A percentile compares a stretch with the other conserved stretches of the same genome.
These are phyloP conservation scores for Eucalyptus curtisii DNA, from an alignment of 345 rosid genomes.

Conservation along the genomic window DNA sequence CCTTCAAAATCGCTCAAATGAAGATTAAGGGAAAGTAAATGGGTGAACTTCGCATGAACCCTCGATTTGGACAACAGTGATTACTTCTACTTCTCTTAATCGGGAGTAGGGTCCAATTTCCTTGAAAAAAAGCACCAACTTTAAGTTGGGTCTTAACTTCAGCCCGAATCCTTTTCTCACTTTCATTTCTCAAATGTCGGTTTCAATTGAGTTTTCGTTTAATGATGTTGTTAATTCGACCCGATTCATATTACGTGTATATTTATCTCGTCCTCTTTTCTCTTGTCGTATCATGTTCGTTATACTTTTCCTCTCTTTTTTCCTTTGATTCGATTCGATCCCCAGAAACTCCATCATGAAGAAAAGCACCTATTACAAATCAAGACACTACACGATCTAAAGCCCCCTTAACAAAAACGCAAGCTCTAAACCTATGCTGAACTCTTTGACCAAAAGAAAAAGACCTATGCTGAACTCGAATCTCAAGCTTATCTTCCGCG, in stretches of 20 bases:
- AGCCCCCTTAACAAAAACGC: neutral
- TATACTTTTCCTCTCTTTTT: neutral
- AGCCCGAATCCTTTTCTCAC: rapidly evolving
- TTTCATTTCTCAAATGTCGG: neutral
- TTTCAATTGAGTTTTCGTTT: neutral
- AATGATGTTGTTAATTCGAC: neutral
- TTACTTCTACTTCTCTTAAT: neutral
- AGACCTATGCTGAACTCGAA: too few relatives aligned
- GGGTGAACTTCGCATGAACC: neutral
- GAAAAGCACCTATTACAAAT: neutral
- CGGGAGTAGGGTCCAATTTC: neutral
- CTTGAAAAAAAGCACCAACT: rapidly evolving
- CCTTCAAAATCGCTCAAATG: neutral
- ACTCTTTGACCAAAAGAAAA: too few relatives aligned
- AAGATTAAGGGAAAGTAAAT: neutral
- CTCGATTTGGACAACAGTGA: neutral
- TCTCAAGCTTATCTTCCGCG: too few relatives aligned
- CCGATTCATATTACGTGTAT: neutral
- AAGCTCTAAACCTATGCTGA: too few relatives aligned
- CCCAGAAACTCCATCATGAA: rapidly evolving
- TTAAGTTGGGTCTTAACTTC: rapidly evolving
- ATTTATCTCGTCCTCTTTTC: neutral
- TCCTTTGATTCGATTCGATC: rapidly evolving
- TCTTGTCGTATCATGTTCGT: neutral
- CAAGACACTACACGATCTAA: neutral